These are phyloP conservation scores for Podospora comata DNA, from an alignment of 495 filamentous ascomycete genomes.

Conservation along the genomic window DNA sequence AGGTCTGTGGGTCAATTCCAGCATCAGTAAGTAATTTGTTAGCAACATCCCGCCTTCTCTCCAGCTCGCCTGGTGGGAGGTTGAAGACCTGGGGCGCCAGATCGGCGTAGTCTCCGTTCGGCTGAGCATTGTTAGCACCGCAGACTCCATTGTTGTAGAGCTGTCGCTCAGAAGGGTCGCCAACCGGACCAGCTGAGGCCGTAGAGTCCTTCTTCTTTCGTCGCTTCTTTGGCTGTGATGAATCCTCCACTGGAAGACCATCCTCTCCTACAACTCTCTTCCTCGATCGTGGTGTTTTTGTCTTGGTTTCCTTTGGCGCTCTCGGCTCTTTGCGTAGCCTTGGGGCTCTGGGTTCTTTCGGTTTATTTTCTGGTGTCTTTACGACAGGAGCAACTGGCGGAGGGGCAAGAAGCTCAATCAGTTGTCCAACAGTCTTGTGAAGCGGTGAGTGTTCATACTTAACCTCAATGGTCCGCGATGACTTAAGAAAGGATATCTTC, in stretches of 20 bases:
- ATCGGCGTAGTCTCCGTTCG: constrained; percentile 15
- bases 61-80: constrained; percentile 42
- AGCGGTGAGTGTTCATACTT: constrained; percentile 49
- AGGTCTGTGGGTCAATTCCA: constrained; percentile 39
- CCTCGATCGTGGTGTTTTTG: constrained; percentile 57
- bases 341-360: constrained; percentile 50
- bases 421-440: constrained; percentile 44
- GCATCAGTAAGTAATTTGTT: constrained; percentile 36
- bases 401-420: constrained; percentile 40
- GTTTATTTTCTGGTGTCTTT: constrained; percentile 20
- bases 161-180: constrained; percentile 17
- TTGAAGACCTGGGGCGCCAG: constrained; percentile 32
- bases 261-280: constrained; percentile 50
- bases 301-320: constrained; percentile 58
- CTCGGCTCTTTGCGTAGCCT: constrained; percentile 44
- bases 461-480: constrained; percentile 37
- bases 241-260: constrained; percentile 35
- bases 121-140: constrained; percentile 1
- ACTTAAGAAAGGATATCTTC: constrained; percentile 42
- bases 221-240: constrained; percentile 28
- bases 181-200: constrained; percentile 14
- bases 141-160: constrained; percentile 19
- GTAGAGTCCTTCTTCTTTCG: constrained; percentile 32
- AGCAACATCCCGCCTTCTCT: constrained; percentile 41
- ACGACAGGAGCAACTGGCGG: constrained; percentile 24